phyloP scores from a whole-genome alignment of 1,284 basidiomycete species.

The Lentinula novae-zelandiae region DNA sequence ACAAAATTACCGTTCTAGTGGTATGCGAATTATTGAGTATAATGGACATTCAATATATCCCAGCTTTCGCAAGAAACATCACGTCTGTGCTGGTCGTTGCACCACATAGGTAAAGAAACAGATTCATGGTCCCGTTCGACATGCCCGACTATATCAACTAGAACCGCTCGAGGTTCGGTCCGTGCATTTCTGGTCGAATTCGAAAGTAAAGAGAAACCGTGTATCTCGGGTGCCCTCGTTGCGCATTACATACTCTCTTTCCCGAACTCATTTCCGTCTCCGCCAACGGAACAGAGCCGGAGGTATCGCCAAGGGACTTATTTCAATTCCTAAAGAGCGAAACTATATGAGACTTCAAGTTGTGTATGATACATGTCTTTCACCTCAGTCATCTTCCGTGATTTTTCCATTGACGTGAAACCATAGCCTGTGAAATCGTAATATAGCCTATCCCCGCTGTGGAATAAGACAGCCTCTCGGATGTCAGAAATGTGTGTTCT shows the following conservation, averaged over 20 bases:
- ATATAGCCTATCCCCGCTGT: too few species aligned
- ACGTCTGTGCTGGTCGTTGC: too few species aligned
- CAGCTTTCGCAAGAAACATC: too few species aligned
- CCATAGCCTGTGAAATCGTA: too few species aligned
- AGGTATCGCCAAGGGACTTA: neutral
- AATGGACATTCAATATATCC: neutral
- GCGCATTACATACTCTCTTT: neutral
- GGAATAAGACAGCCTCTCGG: slow-evolving; percentile 8
- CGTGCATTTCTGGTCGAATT: neutral
- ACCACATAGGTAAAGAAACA: too few species aligned
- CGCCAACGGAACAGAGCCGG: neutral
- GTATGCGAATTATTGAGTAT: neutral
- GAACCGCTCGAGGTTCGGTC: too few species aligned
- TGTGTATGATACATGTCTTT: neutral
- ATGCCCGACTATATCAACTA: too few species aligned
- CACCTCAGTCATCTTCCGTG: too few species aligned
- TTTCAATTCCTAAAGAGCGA: neutral
- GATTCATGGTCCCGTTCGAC: too few species aligned
- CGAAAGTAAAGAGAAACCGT: neutral
- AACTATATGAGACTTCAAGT: neutral
- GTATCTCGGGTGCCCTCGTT: neutral
- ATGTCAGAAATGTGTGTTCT: neutral
- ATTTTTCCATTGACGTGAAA: too few species aligned
- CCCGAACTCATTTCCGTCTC: too few species aligned
- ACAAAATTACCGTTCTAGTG: slow-evolving; percentile 53